These are phyloP conservation scores for Auricularia sp. DNA, from an alignment of 768 basidiomycete species.

Conservation along the genomic window DNA sequence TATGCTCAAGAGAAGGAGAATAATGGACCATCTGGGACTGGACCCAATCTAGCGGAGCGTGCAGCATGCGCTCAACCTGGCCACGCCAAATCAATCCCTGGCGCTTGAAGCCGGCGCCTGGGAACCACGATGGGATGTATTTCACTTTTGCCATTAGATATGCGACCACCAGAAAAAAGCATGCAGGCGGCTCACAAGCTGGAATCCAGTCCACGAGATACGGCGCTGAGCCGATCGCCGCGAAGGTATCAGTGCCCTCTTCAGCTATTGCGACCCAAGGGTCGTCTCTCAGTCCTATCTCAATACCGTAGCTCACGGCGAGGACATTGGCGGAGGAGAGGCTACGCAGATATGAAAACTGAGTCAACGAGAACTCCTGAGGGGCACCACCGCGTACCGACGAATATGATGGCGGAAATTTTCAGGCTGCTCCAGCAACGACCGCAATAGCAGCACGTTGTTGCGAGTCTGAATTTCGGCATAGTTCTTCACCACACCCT, in stretches of 20 bases:
- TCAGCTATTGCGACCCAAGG: conserved; percentile 35
- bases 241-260: conserved; percentile 25
- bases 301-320: conserved; percentile 38
- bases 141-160: conserved; percentile 15
- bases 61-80: neutral
- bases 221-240: conserved; percentile 25
- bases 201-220: conserved; percentile 37
- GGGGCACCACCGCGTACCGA: too few species aligned
- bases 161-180: neutral
- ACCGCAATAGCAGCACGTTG: too few species aligned
- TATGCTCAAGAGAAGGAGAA: neutral
- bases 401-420: neutral
- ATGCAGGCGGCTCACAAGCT: conserved; percentile 15
- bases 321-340: conserved; percentile 33
- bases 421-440: too few species aligned
- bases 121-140: conserved; percentile 54
- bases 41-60: conserved; percentile 3
- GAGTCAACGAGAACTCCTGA: too few species aligned
- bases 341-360: conserved; percentile 21
- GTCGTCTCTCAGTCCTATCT: conserved; percentile 30
- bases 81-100: conserved; percentile 40
- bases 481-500: too few species aligned
- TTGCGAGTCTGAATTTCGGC: too few species aligned
- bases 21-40: neutral
- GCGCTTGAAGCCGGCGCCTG: conserved; percentile 55